Conservation (phyloP, 169 alveolate species). For the Babesia ovis region DNA sequence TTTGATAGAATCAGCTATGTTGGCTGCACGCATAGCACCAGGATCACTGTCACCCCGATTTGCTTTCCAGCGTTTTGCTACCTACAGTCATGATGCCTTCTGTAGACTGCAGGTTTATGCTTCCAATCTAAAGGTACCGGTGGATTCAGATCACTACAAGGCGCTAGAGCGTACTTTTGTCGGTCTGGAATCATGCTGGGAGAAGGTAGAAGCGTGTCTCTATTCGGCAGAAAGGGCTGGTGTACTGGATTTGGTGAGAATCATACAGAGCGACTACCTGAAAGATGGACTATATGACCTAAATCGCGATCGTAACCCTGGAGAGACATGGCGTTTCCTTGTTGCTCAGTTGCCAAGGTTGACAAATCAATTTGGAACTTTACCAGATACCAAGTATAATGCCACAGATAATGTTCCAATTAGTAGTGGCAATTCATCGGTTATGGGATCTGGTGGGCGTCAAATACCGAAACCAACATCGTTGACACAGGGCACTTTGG, state of each 20-base stretch:
- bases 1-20: conserved; percentile 60
- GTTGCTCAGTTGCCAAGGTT: conserved; percentile 50
- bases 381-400: neutral
- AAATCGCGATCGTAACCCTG: neutral
- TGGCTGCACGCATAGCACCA: conserved; percentile 46
- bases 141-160: conserved; percentile 18
- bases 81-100: conserved; percentile 21
- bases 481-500: neutral
- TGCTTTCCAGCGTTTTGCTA: conserved; percentile 17
- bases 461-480: too few relatives aligned
- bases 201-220: conserved; percentile 50
- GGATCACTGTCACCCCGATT: conserved; percentile 28
- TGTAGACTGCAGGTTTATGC: conserved; percentile 13
- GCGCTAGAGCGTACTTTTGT: conserved; percentile 21
- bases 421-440: neutral
- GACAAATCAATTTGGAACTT: neutral
- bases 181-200: conserved; percentile 64
- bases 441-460: neutral
- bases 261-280: conserved; percentile 47
- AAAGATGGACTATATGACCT: conserved; percentile 44
- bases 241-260: conserved; percentile 27
- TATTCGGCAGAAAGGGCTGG: conserved; percentile 65
- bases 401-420: neutral
- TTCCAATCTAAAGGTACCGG: neutral
- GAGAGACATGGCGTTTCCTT: conserved; percentile 35